Evolutionary conservation across 73 alveolate species (phyloP), one percentile per base, ranked within the genome.

Genomic region (Durusdinium trenchii): DNA sequence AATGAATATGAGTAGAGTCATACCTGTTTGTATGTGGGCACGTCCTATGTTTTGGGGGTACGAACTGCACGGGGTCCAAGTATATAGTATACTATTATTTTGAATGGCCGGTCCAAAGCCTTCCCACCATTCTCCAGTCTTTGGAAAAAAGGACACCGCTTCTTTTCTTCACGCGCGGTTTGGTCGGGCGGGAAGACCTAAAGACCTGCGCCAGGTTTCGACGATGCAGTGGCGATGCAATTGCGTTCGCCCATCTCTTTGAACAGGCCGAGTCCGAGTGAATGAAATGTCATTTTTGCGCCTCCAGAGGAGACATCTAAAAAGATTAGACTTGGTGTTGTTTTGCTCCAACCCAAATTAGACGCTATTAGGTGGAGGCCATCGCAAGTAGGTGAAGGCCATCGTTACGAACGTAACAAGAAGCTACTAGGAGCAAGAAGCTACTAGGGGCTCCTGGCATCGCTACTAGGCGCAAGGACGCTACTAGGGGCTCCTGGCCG

Each of bases 221-320:
- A 38, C 73, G 98, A 35, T 91, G 98, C 76, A 91, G 89, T 60
- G 98, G 98, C 89, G 98, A 91, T 6, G 73, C 90, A 20, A 76
- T 91, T 3, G 98, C 98, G 78, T 91, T 91, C n/a, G 76, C 87
- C 1, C 98, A 91, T 45, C 52, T 78, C 61, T 91, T 91, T 23
- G 98, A 91, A 36, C 87, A 91, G 98, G 97, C 54, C 3, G 38
- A 0, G 42, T 35, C 0, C 2, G n/a, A n/a, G n/a, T n/a, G n/a
- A n/a, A n/a, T n/a, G n/a, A n/a, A n/a, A n/a, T n/a, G n/a, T n/a
- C 86, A 42, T 76, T 36, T 38, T 36, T 20, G 9, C 20, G 64
- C 28, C 64, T 12, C 64, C 28, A 12, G 64, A 9, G 64, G 28
- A 54, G 20, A 9, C 9, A 54, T 54, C 20, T 9, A 9, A 54